Conservation (phyloP, 768 basidiomycete genomes). For the Fistulinella prunicolor region DNA sequence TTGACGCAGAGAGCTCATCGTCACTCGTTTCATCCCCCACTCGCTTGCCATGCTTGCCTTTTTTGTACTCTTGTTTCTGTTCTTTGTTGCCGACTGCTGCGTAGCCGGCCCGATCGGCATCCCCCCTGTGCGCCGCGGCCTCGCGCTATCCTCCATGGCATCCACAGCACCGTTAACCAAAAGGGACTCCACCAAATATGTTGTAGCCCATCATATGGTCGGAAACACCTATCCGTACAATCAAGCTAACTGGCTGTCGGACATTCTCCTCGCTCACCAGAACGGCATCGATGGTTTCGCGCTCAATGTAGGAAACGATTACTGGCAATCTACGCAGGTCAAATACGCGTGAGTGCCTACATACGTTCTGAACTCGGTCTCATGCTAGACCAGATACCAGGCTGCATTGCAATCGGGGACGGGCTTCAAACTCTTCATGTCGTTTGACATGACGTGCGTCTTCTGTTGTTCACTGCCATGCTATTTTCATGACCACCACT, state of each 20-base stretch:
- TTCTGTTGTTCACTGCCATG: background rate
- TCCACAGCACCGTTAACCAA: background rate
- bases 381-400: slow-evolving; percentile 41
- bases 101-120: slow-evolving; percentile 15
- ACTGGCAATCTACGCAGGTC: slow-evolving; percentile 61
- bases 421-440: slow-evolving; percentile 71
- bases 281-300: slow-evolving; percentile 69
- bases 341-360: slow-evolving; percentile 52
- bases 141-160: slow-evolving; percentile 1
- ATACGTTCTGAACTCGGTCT: slow-evolving; percentile 10
- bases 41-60: slow-evolving; percentile 18
- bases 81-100: slow-evolving; percentile 7
- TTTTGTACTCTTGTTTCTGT: slow-evolving; percentile 11
- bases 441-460: slow-evolving; percentile 73
- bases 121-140: background rate
- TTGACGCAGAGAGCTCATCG: slow-evolving; percentile 12
- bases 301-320: slow-evolving; percentile 63
- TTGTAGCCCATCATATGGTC: slow-evolving; percentile 57
- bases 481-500: background rate
- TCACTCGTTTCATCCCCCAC: slow-evolving; percentile 15
- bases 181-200: slow-evolving; percentile 38
- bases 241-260: slow-evolving; percentile 39
- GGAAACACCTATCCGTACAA: slow-evolving; percentile 69
- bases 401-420: slow-evolving; percentile 52
- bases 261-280: slow-evolving; percentile 53